phyloP scores from a whole-genome alignment of 192 early-diverging fungal genomes.

The Mortierella claussenii region DNA sequence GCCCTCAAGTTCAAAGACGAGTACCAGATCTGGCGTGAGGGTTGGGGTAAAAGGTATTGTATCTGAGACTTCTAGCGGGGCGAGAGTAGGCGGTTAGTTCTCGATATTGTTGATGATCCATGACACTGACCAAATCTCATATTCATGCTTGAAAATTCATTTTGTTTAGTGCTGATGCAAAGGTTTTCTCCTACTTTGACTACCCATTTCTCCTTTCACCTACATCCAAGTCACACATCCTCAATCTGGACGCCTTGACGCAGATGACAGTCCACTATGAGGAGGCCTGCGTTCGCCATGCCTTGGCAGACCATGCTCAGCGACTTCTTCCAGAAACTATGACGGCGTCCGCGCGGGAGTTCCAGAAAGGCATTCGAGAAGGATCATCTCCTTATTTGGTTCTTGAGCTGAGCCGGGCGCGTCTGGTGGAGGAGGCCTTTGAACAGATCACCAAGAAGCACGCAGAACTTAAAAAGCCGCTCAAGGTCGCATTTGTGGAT shows the following conservation, averaged over 20 bases:
- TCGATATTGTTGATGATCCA: too few species aligned
- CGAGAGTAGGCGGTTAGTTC: too few species aligned
- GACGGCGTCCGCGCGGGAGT: conserved; percentile 50
- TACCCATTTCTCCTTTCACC: conserved; percentile 79
- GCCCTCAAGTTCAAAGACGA: conserved; percentile 82
- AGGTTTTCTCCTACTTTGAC: conserved; percentile 73
- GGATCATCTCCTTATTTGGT: conserved; percentile 84
- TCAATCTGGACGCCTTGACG: conserved; percentile 80
- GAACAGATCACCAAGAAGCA: conserved; percentile 74
- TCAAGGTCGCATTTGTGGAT: conserved; percentile 87
- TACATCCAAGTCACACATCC: conserved; percentile 72
- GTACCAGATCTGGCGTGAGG: conserved; percentile 75
- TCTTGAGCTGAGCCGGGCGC: conserved; percentile 75
- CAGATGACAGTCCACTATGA: conserved; percentile 84
- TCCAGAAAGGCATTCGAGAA: conserved; percentile 68
- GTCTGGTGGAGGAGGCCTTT: conserved; percentile 80
- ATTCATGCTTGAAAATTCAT: too few species aligned
- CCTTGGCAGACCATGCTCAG: conserved; percentile 80
- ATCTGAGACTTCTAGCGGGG: too few species aligned
- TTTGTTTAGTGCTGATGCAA: conserved; percentile 34
- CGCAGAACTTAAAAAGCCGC: conserved; percentile 78
- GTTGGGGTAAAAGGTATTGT: conserved; percentile 54
- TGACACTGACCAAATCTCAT: too few species aligned
- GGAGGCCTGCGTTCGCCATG: conserved; percentile 85
- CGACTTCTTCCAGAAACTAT: conserved; percentile 67